Conservation (phyloP, 345 rosid species). For the Triadica sebifera region DNA sequence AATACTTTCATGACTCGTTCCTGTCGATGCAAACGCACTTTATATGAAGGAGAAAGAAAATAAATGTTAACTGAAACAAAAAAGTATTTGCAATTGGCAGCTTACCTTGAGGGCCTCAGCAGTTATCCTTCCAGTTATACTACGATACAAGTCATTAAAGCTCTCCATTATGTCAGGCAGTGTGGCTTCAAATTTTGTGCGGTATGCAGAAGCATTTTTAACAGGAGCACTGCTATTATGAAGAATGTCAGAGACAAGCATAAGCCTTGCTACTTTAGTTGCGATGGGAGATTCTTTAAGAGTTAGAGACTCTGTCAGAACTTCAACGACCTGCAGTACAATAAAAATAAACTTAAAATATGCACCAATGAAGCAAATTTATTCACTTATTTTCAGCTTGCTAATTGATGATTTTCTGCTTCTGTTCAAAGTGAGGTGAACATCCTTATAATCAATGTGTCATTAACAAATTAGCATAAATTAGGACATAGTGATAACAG, state of each 20-base stretch:
- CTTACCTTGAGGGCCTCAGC: slow-evolving; percentile 95
- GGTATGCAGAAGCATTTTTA: slow-evolving; percentile 98
- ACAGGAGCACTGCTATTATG: slow-evolving; percentile 98
- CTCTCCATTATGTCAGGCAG: slow-evolving; percentile 97
- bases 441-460: neutral
- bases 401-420: neutral
- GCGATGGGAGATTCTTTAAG: slow-evolving; percentile 94
- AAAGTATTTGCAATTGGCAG: slow-evolving; percentile 12
- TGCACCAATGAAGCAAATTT: neutral
- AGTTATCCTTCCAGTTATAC: slow-evolving; percentile 95
- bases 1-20: slow-evolving; percentile 94
- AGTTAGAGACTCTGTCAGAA: slow-evolving; percentile 93
- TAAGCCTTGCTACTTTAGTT: slow-evolving; percentile 91
- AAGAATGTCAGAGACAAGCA: slow-evolving; percentile 83
- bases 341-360: slow-evolving; percentile 1
- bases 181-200: slow-evolving; percentile 92
- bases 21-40: slow-evolving; percentile 40
- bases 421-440: neutral
- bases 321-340: slow-evolving; percentile 80
- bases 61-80: slow-evolving; percentile 9
- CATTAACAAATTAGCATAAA: neutral
- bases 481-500: neutral
- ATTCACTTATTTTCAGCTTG: neutral
- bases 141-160: slow-evolving; percentile 89
- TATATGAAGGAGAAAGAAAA: slow-evolving; percentile 1